Evolutionary conservation across 2,329 filamentous ascomycete species (phyloP), one percentile per base, ranked within the genome.

Genomic region (Xylariales sp.): DNA sequence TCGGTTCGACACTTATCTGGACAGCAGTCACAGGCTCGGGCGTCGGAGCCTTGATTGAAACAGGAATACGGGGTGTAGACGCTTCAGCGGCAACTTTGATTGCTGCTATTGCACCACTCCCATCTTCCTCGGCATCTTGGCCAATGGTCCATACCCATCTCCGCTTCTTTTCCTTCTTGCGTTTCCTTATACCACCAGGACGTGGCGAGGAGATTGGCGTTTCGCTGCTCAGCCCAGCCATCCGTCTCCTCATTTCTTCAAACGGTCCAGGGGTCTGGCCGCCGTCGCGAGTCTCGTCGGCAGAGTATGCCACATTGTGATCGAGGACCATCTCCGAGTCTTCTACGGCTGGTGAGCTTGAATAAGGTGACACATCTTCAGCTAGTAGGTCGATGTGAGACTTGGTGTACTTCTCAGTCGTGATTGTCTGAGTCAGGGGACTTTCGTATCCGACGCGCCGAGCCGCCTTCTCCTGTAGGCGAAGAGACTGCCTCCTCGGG

Each of bases 111-210:
- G 69, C 67, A 1, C 65, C 69, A 25, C 42, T 66, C 63, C 35
- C 69, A 11, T 67, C 63, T 6, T 69, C 62, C 4, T 61, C 62
- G 1, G 60, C 62, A 1, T 76, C 74, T 44, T 71, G 69, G 3
- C 73, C 76, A 32, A 84, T 81, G 2, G 80, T 83, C 80, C 80
- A 83, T 25, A 80, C 74, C 80, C 79, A 83, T 31, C 73, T 73
- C 10, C 78, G 66, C 59, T 76, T 80, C 69, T 79, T 82, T 49
- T 82, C 79, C 22, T 63, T 61, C 56, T 70, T 78, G 8, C 71
- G 65, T 56, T 78, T 80, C n/a, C 70, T 68, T 35, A 75, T 63
- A 2, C 70, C 70, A 1, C 62, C 64, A 4, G 60, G 51, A 2
- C 62, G 54, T 4, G 64, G 58, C 0, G 71, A 68, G 2, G 62